Evolutionary conservation across 176 grass and related monocot genomes (phyloP), one percentile per base, ranked within the genome.

Genomic region (Leersia perrieri): DNA sequence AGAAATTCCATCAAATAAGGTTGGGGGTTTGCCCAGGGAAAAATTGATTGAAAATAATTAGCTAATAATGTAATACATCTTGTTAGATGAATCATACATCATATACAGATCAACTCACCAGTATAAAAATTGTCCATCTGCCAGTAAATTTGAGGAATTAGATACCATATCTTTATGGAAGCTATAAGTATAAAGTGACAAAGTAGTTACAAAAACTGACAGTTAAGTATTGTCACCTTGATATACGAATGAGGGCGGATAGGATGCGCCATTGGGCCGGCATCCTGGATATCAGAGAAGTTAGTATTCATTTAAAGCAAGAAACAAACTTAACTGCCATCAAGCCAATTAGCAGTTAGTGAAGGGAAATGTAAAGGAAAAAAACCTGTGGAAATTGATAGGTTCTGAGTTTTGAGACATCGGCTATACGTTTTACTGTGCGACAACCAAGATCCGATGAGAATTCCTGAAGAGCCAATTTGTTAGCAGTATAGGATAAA

Each of bases 61-160:
- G 30, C 57, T 51, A 25, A 61, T 30, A 29, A 8, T 76, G 51
- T 60, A 34, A 26, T 33, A 66, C n/a, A 38, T 76, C 60, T 41
- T 45, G 72, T 34, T 20, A 67, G 18, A 29, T 73, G 61, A 25
- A 58, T 62, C 30, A 80, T 77, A 87, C 31, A 60, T 62, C 30
- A 71, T 16, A 79, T 62, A 81, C 1, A 81, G 79, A 41, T 42
- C 26, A 72, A 94, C 80, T 79, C 63, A 94, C 87, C 88, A 0
- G 96, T 99, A 42, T 99, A 99, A 82, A 99, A 99, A 76, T 95
- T 99, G 63, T 99, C 96, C 96, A 99, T 99, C 96, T 99, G 92
- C 67, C 65, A 87, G 58, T 75, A n/a, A 88, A 86, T 67, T 81
- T 70, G 89, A 83, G 18, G 38, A 75, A 80, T 85, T 60, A 87